Base-by-base conservation (phyloP, 371 early-diverging fungal genomes). In the Scutellospora calospora region DNA sequence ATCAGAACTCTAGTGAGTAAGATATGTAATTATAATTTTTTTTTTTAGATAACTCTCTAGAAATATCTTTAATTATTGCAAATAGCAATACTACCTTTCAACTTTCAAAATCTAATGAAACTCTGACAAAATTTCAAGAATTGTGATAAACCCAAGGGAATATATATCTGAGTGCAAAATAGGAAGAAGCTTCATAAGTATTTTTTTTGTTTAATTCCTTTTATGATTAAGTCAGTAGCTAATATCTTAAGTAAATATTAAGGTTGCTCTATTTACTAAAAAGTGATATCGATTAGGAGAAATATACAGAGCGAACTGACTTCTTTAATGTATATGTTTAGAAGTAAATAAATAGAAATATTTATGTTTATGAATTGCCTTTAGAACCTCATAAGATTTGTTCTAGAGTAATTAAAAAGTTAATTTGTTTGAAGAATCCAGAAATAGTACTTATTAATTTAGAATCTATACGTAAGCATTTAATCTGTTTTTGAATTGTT, bases 111-210 rank as follows among this genome's bases (percentile, higher is more conserved):
- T 68, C 54, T n/a, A 54, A 27, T 25, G 51, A 73, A 27, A 54
- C 33, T 41, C n/a, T 45, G 45, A 33, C 45, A 45, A 45, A 68
- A 45, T 45, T 45, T 45, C 41, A n/a, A 68, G 69, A 73, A 25
- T 52, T 71, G 49, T 71, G 72, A 49, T 71, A 49, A 49, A 71
- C 45, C 49, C 72, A 71, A 71, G 72, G 72, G 52, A 71, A 71
- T 71, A n/a, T 71, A 45, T 49, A 71, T 49, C 72, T 25, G 49
- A 71, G 22, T 14, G 72, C 72, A 71, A 20, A 52, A 41, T 73
- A 55, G 74, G 74, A 73, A 49, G 74, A 73, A 33, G 74, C 74
- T 55, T 55, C 54, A 55, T 73, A 73, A 54, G 74, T 73, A 33
- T 51, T 73, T 55, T 72, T 51, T 18, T 51, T 72, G 14, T 20